Evolutionary conservation across 257 asterid genomes (phyloP).

Genomic region (Plectranthus barbatus): DNA sequence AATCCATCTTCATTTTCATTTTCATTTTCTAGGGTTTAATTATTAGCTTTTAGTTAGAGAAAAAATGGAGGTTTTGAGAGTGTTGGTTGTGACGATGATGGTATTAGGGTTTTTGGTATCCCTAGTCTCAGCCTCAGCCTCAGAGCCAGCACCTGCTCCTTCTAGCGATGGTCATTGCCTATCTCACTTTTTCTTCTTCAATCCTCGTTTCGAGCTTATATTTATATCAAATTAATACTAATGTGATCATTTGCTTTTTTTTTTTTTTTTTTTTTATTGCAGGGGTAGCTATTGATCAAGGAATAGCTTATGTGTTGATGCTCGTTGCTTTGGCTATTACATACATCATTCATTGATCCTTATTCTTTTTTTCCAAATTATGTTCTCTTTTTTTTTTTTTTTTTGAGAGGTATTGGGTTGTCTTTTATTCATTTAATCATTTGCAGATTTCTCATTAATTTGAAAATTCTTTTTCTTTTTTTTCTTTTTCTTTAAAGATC

Average conservation of each 20-base stretch:
- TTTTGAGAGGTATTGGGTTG: background rate
- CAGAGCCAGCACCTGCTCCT: constrained; percentile 60
- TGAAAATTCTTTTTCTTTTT: background rate
- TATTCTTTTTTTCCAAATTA: background rate
- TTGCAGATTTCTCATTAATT: too few species aligned
- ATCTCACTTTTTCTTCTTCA: background rate
- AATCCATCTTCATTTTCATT: background rate
- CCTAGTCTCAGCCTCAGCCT: constrained; percentile 38
- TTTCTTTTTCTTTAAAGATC: background rate
- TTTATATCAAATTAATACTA: background rate
- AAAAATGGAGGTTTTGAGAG: constrained; percentile 46
- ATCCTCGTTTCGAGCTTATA: too few species aligned
- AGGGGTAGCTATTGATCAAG: constrained; percentile 73
- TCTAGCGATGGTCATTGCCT: constrained; percentile 43
- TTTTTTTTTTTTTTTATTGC: too few species aligned
- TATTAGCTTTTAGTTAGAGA: background rate
- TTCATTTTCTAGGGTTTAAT: background rate
- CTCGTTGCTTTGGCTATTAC: constrained; percentile 65
- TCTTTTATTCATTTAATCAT: background rate
- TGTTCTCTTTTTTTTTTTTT: constrained; percentile 1
- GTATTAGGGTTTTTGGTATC: constrained; percentile 33
- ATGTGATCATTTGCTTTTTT: too few species aligned
- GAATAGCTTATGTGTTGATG: constrained; percentile 66
- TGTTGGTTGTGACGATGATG: constrained; percentile 21
- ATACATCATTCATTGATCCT: constrained; percentile 32